A percentile compares a stretch with the other conserved stretches of the same genome.
These are phyloP conservation scores for Arthrinium phaeospermum DNA, from an alignment of 2,329 filamentous ascomycete species.

Conservation along the genomic window DNA sequence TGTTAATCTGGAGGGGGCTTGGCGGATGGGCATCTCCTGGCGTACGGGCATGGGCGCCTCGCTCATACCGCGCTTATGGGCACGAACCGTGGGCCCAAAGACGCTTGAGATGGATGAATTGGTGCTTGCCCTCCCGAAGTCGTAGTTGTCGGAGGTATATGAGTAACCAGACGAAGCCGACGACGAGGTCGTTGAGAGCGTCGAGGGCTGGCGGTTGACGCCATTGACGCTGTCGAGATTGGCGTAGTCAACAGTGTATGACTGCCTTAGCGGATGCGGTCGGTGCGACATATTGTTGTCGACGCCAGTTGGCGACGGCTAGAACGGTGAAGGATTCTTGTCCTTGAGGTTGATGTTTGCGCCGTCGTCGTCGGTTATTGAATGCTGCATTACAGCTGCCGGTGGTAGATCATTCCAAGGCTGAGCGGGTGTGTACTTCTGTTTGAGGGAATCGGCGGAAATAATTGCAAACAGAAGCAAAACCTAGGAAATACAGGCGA, in stretches of 20 bases:
- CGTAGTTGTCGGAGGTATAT: constrained; percentile 53
- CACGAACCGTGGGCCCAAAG: constrained; percentile 48
- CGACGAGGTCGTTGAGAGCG: constrained; percentile 72
- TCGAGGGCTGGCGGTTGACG: constrained; percentile 69
- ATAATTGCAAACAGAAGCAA: constrained; percentile 1
- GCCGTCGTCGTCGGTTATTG: constrained; percentile 29
- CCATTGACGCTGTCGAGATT: constrained; percentile 45
- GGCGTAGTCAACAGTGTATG: constrained; percentile 48
- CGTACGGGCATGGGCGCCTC: constrained; percentile 56
- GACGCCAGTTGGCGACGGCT: constrained; percentile 30
- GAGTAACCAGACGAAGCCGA: constrained; percentile 75
- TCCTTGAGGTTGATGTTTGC: constrained; percentile 33
- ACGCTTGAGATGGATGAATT: constrained; percentile 75
- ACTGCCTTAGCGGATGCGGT: constrained; percentile 62
- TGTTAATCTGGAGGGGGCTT: constrained; percentile 47
- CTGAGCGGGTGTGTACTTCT: constrained; percentile 1
- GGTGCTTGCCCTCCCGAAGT: constrained; percentile 69
- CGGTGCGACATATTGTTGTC: constrained; percentile 58
- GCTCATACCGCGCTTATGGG: constrained; percentile 78
- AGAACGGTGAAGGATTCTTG: constrained; percentile 30
- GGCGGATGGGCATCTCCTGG: constrained; percentile 61
- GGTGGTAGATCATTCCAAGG: constrained; percentile 19
- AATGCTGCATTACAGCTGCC: constrained; percentile 38
- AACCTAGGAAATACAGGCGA: not conserved
- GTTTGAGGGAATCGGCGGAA: not conserved